These are phyloP conservation scores for Sphaerulina musiva DNA, from an alignment of 2,329 filamentous ascomycete species.

Conservation along the genomic window DNA sequence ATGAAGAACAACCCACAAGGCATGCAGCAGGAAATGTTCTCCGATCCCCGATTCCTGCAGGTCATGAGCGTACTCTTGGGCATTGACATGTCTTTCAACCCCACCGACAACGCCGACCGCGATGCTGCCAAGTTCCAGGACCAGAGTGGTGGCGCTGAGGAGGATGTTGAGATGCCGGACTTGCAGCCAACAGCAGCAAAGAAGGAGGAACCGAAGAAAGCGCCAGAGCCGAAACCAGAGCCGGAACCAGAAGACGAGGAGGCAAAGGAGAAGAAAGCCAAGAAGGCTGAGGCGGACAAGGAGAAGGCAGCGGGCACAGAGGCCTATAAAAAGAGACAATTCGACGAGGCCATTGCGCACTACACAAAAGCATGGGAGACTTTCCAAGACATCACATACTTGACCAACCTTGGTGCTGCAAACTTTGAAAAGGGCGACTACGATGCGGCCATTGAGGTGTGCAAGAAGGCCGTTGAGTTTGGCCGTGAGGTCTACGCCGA, in stretches of 20 bases:
- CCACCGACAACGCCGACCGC: slow-evolving; percentile 42
- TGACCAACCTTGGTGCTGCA: slow-evolving; percentile 92
- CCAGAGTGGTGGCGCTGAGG: slow-evolving; percentile 56
- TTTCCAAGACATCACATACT: slow-evolving; percentile 93
- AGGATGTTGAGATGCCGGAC: slow-evolving; percentile 76
- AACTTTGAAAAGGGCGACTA: slow-evolving; percentile 96
- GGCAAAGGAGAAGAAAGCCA: slow-evolving; percentile 72
- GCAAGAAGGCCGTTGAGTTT: slow-evolving; percentile 81
- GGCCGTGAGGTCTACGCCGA: slow-evolving; percentile 85
- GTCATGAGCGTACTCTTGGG: slow-evolving; percentile 91
- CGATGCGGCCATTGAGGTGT: slow-evolving; percentile 76
- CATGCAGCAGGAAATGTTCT: slow-evolving; percentile 68
- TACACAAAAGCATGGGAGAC: slow-evolving; percentile 93
- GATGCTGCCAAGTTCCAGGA: slow-evolving; percentile 52
- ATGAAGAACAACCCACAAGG: slow-evolving; percentile 74
- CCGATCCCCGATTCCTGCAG: slow-evolving; percentile 82
- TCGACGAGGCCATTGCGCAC: slow-evolving; percentile 88
- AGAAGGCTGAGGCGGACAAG: slow-evolving; percentile 86
- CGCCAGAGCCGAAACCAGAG: slow-evolving; percentile 59
- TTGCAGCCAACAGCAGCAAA: slow-evolving; percentile 56
- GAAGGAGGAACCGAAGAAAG: slow-evolving; percentile 48
- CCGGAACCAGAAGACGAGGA: slow-evolving; percentile 73
- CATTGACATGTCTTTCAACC: slow-evolving; percentile 75
- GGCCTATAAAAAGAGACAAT: slow-evolving; percentile 96
- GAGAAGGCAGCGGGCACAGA: slow-evolving; percentile 92